Base-by-base conservation (phyloP, 192 early-diverging fungal species). In the Lobosporangium transversale region DNA sequence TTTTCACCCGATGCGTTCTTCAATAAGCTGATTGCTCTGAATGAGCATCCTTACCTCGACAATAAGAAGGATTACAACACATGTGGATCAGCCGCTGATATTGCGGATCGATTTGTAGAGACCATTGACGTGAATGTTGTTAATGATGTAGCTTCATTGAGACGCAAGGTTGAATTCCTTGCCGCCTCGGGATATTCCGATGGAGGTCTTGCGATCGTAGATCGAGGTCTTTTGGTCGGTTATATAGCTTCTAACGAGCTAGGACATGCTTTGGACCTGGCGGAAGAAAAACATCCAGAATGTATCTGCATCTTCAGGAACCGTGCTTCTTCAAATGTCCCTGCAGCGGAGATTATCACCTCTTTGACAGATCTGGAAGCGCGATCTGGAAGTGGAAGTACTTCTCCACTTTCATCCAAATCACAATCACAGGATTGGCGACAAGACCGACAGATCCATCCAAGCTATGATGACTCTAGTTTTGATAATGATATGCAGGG, bases 191-290 rank as follows among this genome's bases (percentile, higher is more conserved):
- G 90, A 0, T 83, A 89, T 66, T 85, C 82, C 27, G 93, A 95
- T 62, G 87, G 90, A 21, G 94, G 94, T 10, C 89, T 96, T 35
- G 92, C 93, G 1, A 80, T 89, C 78, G 62, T 90, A 23, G 66
- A 82, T 20, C 64, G 82, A 45, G 84, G 80, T 8, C 69, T 89
- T 0, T 68, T 95, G 23, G 84, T 91, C 27, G 95, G 95, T 8
- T 97, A 91, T 67, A 91, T 93, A 50, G 94, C 94, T 1, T 89
- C 89, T 23, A 86, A 85, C 11, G 95, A 97, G 69, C 67, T 97
- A 21, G 83, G 88, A 32, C 90, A 93, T 78, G 93, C 91, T 1
- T 65, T 91, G 31, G 76, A 86, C 40, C 85, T 76, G 26, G 73
- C 73, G 17, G 73, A 76, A 17, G 51, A 62, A 44, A 81, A 71